These are phyloP conservation scores for Entomortierella lignicola DNA, from an alignment of 192 early-diverging fungal genomes.

Conservation along the genomic window DNA sequence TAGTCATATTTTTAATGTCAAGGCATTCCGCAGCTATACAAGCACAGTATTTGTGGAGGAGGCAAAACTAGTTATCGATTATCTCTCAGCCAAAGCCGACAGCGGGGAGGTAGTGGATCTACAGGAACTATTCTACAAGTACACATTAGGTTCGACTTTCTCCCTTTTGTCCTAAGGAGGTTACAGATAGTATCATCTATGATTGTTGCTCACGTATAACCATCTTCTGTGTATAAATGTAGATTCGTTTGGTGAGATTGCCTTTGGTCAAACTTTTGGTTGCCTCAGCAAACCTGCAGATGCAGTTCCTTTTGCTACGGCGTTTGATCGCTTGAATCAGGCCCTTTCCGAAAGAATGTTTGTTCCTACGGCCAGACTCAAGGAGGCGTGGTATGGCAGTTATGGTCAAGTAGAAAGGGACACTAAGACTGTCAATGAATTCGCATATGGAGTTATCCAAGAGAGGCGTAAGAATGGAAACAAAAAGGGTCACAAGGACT, in stretches of 20 bases:
- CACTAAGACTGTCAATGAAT: slow-evolving; percentile 39
- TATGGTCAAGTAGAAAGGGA: slow-evolving; percentile 18
- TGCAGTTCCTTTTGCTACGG: slow-evolving; percentile 57
- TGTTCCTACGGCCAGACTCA: slow-evolving; percentile 29
- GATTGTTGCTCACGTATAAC: too few species aligned
- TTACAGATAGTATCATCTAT: too few species aligned
- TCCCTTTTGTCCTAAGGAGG: not conserved
- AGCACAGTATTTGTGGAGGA: slow-evolving; percentile 33
- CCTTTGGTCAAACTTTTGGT: slow-evolving; percentile 50
- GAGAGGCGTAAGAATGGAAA: slow-evolving; percentile 27
- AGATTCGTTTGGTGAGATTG: slow-evolving; percentile 51
- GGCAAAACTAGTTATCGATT: slow-evolving; percentile 32
- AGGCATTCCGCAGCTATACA: slow-evolving; percentile 54
- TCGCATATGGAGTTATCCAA: slow-evolving; percentile 46
- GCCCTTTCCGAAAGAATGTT: slow-evolving; percentile 36
- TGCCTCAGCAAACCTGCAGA: slow-evolving; percentile 40
- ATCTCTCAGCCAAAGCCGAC: slow-evolving; percentile 30
- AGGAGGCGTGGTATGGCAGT: slow-evolving; percentile 17
- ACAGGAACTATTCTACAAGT: slow-evolving; percentile 59
- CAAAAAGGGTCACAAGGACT: slow-evolving; percentile 27
- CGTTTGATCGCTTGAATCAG: slow-evolving; percentile 67
- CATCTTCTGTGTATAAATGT: not conserved
- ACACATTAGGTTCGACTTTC: slow-evolving; percentile 46
- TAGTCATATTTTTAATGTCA: slow-evolving; percentile 56
- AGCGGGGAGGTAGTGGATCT: slow-evolving; percentile 53